Evolutionary conservation across 148 eudicot species (phyloP), one percentile per base, ranked within the genome.

Genomic region (Simmondsia chinensis): DNA sequence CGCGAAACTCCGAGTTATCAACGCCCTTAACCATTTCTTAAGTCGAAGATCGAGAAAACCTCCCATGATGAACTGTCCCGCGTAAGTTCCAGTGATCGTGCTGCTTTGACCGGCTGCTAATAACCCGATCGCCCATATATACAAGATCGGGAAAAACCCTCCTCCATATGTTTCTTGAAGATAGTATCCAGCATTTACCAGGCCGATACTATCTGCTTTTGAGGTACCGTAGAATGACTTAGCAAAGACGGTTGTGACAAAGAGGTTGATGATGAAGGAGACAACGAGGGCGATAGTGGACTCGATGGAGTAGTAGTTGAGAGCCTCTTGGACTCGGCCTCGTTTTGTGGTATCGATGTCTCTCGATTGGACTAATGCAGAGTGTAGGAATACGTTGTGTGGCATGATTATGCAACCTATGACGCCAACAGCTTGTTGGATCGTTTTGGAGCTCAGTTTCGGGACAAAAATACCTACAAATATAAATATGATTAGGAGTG

Each of bases 351-450:
- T 77, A 58, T 93, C 99, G 25, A 93, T 26, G 3, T 93, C 91
- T 63, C 99, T 57, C 1, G 99, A 93, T 35, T 86, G 99, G 8
- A 93, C 99, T 9, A 93, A 80, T 26, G 99, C 99, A 13, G 99
- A 93, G 51, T 93, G 99, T 50, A 93, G 49, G 68, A 86, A 93
- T 14, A 93, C 96, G 39, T 93, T 93, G 63, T 93, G 99, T 23
- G 99, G 99, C 99, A 86, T 93, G 40, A 93, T 86, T 45, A 93
- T 75, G 77, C 96, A 93, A 27, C 99, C 99, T 20, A 93, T 96
- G 19, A 93, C 84, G 36, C 91, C 99, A 38, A 93, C 99, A 7
- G 99, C 99, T 56, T 86, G 99, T 33, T 83, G 76, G 46, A 93
- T 67, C 30, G 99, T 93, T 68, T 35, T 82, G 2, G 99, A 93